These are phyloP conservation scores for Cystoisospora suis DNA, from an alignment of 169 alveolate genomes.

Conservation along the genomic window DNA sequence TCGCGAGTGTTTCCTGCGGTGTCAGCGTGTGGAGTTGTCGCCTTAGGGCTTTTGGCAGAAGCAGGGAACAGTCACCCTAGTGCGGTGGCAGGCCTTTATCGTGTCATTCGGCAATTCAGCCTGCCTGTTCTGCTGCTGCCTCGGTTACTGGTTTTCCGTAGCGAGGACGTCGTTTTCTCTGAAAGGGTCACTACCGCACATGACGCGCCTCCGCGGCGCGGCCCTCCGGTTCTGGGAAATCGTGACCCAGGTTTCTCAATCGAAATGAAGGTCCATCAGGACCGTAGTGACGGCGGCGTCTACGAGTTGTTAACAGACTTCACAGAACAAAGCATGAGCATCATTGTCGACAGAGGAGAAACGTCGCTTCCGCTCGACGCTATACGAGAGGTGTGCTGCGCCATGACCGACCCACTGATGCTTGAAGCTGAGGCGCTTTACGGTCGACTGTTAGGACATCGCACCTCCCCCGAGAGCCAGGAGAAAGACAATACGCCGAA, in stretches of 20 bases:
- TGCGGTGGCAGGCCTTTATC: not conserved
- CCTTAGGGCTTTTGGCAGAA: not conserved
- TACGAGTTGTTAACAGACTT: not conserved
- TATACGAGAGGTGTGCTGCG: slow-evolving; percentile 12
- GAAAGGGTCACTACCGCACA: too few relatives aligned
- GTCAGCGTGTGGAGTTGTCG: not conserved
- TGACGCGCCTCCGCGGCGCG: too few relatives aligned
- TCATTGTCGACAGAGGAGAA: slow-evolving; percentile 33
- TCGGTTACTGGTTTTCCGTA: too few relatives aligned
- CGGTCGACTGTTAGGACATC: not conserved
- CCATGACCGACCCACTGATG: slow-evolving; percentile 34
- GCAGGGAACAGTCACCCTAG: not conserved
- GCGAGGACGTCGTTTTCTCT: too few relatives aligned
- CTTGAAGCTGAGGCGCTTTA: slow-evolving; percentile 16
- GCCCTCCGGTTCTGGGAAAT: too few relatives aligned
- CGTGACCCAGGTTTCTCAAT: too few relatives aligned
- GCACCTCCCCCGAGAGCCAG: too few relatives aligned
- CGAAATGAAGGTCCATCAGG: too few relatives aligned
- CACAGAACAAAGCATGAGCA: not conserved
- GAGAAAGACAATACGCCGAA: not conserved
- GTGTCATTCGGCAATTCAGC: not conserved
- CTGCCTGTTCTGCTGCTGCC: slow-evolving; percentile 6
- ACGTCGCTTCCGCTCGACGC: slow-evolving; percentile 2
- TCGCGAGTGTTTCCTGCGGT: not conserved
- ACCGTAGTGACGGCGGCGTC: too few relatives aligned